These are phyloP conservation scores for Chaetoceros tenuissimus DNA, from an alignment of 108 stramenopile genomes.

Conservation along the genomic window DNA sequence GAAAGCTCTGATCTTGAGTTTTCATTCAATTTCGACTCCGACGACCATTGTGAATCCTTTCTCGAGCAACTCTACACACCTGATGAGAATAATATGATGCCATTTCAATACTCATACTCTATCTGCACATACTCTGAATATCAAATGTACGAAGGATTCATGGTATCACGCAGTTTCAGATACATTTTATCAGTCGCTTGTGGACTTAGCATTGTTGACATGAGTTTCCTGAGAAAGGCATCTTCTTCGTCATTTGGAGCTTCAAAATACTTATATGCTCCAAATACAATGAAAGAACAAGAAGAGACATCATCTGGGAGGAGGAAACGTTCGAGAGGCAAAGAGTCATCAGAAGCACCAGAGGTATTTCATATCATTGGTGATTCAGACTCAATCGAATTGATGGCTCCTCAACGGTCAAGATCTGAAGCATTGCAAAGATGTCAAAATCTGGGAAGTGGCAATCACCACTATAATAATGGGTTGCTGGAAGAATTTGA, in stretches of 20 bases:
- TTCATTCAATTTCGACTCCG: not conserved
- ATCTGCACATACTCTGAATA: slow-evolving; percentile 27
- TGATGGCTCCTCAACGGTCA: slow-evolving; percentile 31
- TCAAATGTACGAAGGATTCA: slow-evolving; percentile 19
- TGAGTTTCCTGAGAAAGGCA: slow-evolving; percentile 11
- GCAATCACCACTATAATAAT: slow-evolving; percentile 2
- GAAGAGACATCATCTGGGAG: not conserved
- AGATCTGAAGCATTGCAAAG: slow-evolving; percentile 9
- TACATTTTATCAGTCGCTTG: slow-evolving; percentile 35
- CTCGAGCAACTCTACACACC: not conserved
- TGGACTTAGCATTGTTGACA: slow-evolving; percentile 28
- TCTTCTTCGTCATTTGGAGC: slow-evolving; percentile 6
- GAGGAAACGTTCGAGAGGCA: not conserved
- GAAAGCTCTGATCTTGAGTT: not conserved
- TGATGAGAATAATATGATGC: not conserved
- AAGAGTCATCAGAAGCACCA: not conserved
- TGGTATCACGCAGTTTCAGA: slow-evolving; percentile 28
- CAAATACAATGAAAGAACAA: not conserved
- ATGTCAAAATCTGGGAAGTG: slow-evolving; percentile 5
- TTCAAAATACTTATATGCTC: slow-evolving; percentile 1
- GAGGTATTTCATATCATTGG: slow-evolving; percentile 20
- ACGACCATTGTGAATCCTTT: not conserved
- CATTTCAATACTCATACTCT: slow-evolving; percentile 14
- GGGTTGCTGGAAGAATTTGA: slow-evolving; percentile 20
- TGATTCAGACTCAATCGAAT: slow-evolving; percentile 18